Evolutionary conservation across 352 stramenopile genomes (phyloP).

Genomic region (Phytophthora tentaculata): DNA sequence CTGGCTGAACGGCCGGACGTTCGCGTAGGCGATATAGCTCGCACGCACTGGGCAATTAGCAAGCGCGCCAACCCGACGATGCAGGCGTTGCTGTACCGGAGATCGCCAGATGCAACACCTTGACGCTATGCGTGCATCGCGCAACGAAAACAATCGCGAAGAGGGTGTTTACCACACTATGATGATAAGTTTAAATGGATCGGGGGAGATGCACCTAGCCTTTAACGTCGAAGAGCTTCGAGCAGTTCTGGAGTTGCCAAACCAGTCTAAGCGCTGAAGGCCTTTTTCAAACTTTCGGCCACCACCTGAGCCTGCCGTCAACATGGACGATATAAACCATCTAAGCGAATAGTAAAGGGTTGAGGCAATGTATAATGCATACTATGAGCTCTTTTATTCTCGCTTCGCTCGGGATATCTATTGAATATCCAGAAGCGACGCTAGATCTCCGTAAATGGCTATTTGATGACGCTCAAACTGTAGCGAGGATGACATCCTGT

Average conservation of each 20-base stretch:
- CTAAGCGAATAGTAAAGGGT: constrained; percentile 2
- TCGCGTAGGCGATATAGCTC: too few relatives aligned
- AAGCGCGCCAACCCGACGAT: too few relatives aligned
- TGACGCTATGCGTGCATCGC: too few relatives aligned
- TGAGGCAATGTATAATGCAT: not conserved
- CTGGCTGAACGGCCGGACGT: too few relatives aligned
- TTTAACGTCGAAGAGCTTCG: constrained; percentile 17
- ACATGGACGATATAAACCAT: constrained; percentile 28
- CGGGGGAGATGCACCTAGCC: constrained; percentile 6
- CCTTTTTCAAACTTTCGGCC: constrained; percentile 5
- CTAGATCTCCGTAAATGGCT: not conserved
- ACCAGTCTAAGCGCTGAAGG: constrained; percentile 10
- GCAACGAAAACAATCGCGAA: too few relatives aligned
- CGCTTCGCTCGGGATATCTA: too few relatives aligned
- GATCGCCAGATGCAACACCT: too few relatives aligned
- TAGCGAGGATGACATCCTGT: not conserved
- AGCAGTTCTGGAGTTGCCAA: not conserved
- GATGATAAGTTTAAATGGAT: constrained; percentile 5
- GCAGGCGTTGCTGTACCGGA: too few relatives aligned
- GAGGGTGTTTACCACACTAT: not conserved
- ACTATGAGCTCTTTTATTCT: too few relatives aligned
- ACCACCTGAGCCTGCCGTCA: not conserved
- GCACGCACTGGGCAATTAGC: too few relatives aligned
- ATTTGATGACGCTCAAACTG: not conserved
- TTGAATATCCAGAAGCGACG: not conserved